A percentile compares a stretch with the other conserved stretches of the same genome.
These are phyloP conservation scores for Spizellomyces punctatus DNA, from an alignment of 192 early-diverging fungal species.

Conservation along the genomic window DNA sequence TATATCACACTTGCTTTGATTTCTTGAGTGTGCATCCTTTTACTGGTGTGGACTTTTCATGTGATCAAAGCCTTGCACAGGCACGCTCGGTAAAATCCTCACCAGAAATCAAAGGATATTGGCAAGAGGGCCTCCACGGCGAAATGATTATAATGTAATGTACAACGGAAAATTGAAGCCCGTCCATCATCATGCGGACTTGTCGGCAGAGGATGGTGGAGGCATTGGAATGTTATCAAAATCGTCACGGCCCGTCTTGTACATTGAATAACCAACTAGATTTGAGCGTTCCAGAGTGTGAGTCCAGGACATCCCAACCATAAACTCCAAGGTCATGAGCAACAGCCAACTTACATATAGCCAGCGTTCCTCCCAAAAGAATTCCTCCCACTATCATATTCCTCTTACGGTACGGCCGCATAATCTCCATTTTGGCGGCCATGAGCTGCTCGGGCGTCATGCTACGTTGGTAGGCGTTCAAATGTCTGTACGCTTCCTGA, in stretches of 20 bases:
- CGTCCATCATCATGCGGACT: too few relatives aligned
- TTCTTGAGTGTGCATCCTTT: too few relatives aligned
- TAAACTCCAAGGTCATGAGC: background rate
- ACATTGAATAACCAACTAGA: slow-evolving; percentile 30
- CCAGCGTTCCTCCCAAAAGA: slow-evolving; percentile 12
- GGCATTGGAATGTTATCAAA: slow-evolving; percentile 34
- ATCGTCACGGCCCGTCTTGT: slow-evolving; percentile 32
- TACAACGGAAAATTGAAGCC: too few relatives aligned
- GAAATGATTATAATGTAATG: too few relatives aligned
- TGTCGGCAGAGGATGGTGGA: slow-evolving; percentile 18
- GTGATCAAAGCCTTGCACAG: too few relatives aligned
- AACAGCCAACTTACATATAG: slow-evolving; percentile 23
- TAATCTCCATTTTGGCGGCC: slow-evolving; percentile 28
- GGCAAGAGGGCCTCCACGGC: too few relatives aligned
- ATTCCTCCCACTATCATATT: slow-evolving; percentile 30
- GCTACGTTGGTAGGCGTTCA: slow-evolving; percentile 11
- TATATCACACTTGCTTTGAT: too few relatives aligned
- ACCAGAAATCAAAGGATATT: too few relatives aligned
- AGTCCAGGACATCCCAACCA: background rate
- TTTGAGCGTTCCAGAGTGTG: background rate
- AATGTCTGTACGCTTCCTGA: slow-evolving; percentile 26
- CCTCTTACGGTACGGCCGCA: slow-evolving; percentile 20
- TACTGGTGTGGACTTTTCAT: too few relatives aligned
- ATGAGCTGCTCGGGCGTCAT: slow-evolving; percentile 31
- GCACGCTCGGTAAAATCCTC: too few relatives aligned